phyloP scores from a whole-genome alignment of 495 filamentous ascomycete species.

The Penicillium crystallinum region DNA sequence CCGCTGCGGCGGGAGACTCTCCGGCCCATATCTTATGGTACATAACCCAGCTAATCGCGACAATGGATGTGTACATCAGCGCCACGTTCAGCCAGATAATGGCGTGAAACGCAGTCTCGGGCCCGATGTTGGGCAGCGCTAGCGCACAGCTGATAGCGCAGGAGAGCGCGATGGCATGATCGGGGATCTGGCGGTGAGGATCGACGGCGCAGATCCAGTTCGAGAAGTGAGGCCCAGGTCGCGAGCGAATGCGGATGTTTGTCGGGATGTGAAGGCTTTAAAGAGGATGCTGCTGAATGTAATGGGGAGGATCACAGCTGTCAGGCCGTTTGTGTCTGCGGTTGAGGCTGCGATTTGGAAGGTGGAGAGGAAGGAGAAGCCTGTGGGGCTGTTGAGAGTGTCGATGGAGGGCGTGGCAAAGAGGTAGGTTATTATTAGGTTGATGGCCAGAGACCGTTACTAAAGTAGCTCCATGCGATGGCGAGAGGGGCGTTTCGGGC shows the following conservation, averaged over 20 bases:
- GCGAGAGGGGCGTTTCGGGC: constrained; percentile 32
- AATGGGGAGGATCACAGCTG: constrained; percentile 26
- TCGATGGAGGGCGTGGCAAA: constrained; percentile 35
- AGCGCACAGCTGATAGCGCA: constrained; percentile 9
- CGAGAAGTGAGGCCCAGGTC: constrained; percentile 37
- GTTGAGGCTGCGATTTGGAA: constrained; percentile 15
- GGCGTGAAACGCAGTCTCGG: constrained; percentile 36
- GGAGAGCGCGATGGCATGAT: constrained; percentile 34
- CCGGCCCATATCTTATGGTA: constrained; percentile 27
- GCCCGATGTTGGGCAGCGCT: constrained; percentile 36
- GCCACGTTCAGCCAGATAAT: constrained; percentile 38
- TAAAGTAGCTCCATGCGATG: constrained; percentile 33
- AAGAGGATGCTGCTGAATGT: constrained; percentile 31
- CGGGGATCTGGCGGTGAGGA: constrained; percentile 37
- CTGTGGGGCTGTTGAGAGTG: constrained; percentile 19
- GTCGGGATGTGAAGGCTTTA: constrained; percentile 31
- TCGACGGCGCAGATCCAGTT: constrained; percentile 30
- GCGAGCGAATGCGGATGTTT: constrained; percentile 39
- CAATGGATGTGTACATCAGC: constrained; percentile 30
- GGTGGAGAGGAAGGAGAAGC: constrained; percentile 27
- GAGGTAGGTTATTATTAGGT: constrained; percentile 32
- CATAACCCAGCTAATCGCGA: constrained; percentile 33
- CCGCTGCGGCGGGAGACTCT: constrained; percentile 33
- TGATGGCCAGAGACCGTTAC: constrained; percentile 35
- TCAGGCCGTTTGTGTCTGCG: constrained; percentile 21